Evolutionary conservation across 768 basidiomycete species (phyloP), one percentile per base, ranked within the genome.

Genomic region (Panus rudis): DNA sequence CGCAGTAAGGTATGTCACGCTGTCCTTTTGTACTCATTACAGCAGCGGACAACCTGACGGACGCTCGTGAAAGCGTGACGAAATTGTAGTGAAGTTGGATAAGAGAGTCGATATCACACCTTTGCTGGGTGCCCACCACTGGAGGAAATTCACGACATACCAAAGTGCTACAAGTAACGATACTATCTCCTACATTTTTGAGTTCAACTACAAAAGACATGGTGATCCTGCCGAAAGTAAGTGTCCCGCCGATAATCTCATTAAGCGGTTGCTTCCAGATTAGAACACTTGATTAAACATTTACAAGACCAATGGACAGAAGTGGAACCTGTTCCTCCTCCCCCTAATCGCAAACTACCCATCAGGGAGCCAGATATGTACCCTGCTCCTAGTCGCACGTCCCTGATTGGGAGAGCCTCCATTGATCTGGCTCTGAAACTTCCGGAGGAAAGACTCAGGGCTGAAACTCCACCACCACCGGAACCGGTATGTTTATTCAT

Each of bases 221-320:
- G 58, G 58, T n/a, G 44, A 56, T n/a, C 58, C 58, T 1, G 49
- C 30, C 0, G 47, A 45, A 12, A 56, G 58, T 57, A 47, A 4
- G 58, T 46, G 11, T 33, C 31, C 8, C 13, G 7, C 6, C 12
- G 12, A 7, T 23, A 23, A 12, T 12, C 16, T 22, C 10, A 23
- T 10, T 4, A 30, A 37, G 12, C 24, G 21, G 10, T 21, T 24
- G n/a, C n/a, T n/a, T n/a, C n/a, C n/a, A n/a, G n/a, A n/a, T n/a
- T n/a, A n/a, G n/a, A n/a, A n/a, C 28, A n/a, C 7, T 41, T 33
- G 32, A 35, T 32, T 12, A 4, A 8, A 7, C 20, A 44, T n/a
- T 5, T 8, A 6, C n/a, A 25, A 59, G 58, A 59, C 38, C 44
- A 53, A 20, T 59, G 58, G 58, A 35, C 37, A 0, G 45, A 37